Conservation (phyloP, 2,329 filamentous ascomycete genomes). For the Boeremia lycopersici region DNA sequence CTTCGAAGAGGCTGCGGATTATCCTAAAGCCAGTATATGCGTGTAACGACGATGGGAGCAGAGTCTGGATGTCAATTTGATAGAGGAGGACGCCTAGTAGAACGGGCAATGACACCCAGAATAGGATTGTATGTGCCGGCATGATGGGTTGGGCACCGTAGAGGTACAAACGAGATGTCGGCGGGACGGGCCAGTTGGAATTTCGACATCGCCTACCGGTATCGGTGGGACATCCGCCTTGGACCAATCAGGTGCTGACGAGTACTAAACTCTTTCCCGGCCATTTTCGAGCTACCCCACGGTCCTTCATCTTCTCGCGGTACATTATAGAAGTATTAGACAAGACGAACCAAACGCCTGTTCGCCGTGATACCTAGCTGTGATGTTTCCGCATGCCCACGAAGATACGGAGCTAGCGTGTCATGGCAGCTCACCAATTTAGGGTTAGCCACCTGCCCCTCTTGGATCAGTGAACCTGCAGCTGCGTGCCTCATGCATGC, state of each 20-base stretch:
- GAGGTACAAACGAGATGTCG: constrained; percentile 8
- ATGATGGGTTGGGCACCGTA: constrained; percentile 16
- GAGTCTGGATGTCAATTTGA: constrained; percentile 29
- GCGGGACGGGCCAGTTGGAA: neutral
- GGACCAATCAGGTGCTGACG: constrained; percentile 10
- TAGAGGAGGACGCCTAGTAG: constrained; percentile 37
- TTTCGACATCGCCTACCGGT: constrained; percentile 14
- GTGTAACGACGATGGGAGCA: constrained; percentile 23
- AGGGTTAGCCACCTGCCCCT: neutral
- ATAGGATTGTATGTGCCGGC: constrained; percentile 27
- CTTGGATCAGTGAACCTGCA: constrained; percentile 1
- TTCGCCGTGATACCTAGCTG: neutral
- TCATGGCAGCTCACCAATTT: constrained; percentile 1
- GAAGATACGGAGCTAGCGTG: constrained; percentile 1
- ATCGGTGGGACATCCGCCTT: constrained; percentile 9
- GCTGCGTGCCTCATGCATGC: constrained; percentile 1
- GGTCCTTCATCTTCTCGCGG: neutral
- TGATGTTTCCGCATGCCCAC: neutral
- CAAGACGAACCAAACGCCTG: neutral
- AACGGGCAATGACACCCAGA: constrained; percentile 35
- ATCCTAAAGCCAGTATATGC: constrained; percentile 27
- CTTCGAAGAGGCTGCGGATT: constrained; percentile 32
- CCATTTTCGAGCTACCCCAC: neutral
- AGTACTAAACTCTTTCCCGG: neutral
- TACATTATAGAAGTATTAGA: neutral